Base-by-base conservation (phyloP, 345 rosid genomes). In the Leavenworthia alabamica region DNA sequence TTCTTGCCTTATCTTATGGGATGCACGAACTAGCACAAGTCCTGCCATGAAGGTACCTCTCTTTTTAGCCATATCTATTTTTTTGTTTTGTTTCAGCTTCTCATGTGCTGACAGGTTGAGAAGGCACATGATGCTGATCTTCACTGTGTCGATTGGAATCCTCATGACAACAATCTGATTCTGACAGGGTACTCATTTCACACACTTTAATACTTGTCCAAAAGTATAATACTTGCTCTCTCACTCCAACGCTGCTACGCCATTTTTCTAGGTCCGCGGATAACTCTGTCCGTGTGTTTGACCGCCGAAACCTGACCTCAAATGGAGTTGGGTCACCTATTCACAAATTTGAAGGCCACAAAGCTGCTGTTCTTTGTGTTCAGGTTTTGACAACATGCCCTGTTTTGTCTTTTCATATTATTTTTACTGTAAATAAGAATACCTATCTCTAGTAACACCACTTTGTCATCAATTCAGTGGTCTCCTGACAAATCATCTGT, bases 1-100 rank as follows among this genome's bases (percentile, higher is more conserved):
- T 75, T 85, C 95, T 65, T 89, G 98, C 80, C 98, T 89, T 60
- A 89, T 92, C 58, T 60, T 92, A 14, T 92, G 98, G 98, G 96
- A 89, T 86, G 92, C 90, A 13, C 89, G 98, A 55, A 73, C 67
- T 75, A 93, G 93, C 48, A 61, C 82, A 14, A 55, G 74, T 66
- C 98, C 97, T 17, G 69, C 71, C 63, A 58, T 80, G 36, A 92
- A 92, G 97, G 97, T 89, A 14, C 20, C 15, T 56, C 13, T 6
- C 26, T 31, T 48, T 29, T 35, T 58, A 20, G 8, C 55, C 14
- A 7, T 29, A 27, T 46, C 10, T 51, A 27, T 46, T 7, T 51
- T 36, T 28, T 7, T 32, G 23, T 44, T 36, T 69, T 53, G 41
- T 37, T 36, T 14, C 33, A 40, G 47, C 22, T 45, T 32, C 24